These are phyloP conservation scores for Cucumis sativus DNA, from an alignment of 306 rosid species.

Conservation along the genomic window DNA sequence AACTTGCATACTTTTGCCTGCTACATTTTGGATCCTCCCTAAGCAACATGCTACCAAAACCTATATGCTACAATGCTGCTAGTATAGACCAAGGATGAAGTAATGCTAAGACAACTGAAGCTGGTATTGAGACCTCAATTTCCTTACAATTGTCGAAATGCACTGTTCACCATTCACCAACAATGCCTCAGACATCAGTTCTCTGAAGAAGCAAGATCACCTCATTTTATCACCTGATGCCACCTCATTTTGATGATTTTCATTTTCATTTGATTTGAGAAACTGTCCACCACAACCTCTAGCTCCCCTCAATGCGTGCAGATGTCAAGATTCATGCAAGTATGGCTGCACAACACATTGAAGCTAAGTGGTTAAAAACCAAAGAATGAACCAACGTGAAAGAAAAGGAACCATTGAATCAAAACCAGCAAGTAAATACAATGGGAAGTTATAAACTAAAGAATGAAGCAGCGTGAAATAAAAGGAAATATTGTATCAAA, in stretches of 20 bases:
- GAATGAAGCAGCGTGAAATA: background rate
- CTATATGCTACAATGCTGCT: constrained; percentile 41
- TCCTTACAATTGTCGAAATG: constrained; percentile 11
- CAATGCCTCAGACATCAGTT: constrained; percentile 23
- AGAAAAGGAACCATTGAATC: background rate
- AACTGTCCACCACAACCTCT: constrained; percentile 93
- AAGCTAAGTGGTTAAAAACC: background rate
- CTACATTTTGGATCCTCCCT: constrained; percentile 32
- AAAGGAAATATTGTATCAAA: background rate
- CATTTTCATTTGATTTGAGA: constrained; percentile 69
- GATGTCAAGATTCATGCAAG: constrained; percentile 84
- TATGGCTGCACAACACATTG: constrained; percentile 55
- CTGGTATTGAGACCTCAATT: constrained; percentile 17
- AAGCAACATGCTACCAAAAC: constrained; percentile 36
- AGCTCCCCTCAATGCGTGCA: constrained; percentile 74
- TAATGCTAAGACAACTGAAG: constrained; percentile 18
- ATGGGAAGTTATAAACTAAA: background rate
- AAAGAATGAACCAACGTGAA: background rate
- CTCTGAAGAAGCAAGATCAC: constrained; percentile 42
- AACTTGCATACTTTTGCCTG: constrained; percentile 17
- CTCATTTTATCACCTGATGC: constrained; percentile 35
- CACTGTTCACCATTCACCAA: constrained; percentile 2
- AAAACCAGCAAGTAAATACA: background rate
- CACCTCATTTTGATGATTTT: constrained; percentile 37
- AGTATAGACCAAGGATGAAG: constrained; percentile 29